Conservation (phyloP, 108 stramenopile species). For the Cyclotella atomus region DNA sequence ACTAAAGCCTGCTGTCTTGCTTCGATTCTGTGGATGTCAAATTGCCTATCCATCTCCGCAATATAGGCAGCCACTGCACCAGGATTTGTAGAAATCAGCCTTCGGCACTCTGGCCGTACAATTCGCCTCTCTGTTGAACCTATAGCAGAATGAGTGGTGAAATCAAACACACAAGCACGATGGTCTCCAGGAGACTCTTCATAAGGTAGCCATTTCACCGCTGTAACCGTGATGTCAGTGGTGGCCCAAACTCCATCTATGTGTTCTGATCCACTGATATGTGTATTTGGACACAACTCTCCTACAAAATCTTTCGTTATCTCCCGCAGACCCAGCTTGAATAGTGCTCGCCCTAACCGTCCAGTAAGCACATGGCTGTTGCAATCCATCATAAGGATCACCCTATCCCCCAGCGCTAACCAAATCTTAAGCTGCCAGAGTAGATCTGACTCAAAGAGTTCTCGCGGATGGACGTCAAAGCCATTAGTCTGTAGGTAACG, state of each 20-base stretch:
- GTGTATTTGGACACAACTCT: not conserved
- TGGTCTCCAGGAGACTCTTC: constrained; percentile 2
- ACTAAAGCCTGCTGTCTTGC: not conserved
- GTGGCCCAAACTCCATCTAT: constrained; percentile 11
- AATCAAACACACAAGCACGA: not conserved
- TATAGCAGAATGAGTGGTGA: not conserved
- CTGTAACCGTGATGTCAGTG: not conserved
- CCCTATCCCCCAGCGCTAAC: not conserved
- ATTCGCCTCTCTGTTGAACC: not conserved
- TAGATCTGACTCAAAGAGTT: not conserved
- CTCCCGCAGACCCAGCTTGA: not conserved
- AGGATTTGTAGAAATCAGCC: not conserved
- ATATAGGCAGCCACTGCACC: not conserved
- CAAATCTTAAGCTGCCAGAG: not conserved
- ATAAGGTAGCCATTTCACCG: constrained; percentile 1
- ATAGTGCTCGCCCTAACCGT: not conserved
- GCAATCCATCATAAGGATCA: constrained; percentile 1
- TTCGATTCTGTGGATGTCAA: not conserved
- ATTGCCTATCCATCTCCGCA: not conserved
- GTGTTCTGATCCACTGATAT: not conserved
- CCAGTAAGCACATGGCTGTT: not conserved
- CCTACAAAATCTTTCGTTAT: not conserved
- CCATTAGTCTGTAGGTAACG: not conserved
- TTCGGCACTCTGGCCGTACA: not conserved
- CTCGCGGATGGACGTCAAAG: not conserved